Evolutionary conservation across 495 filamentous ascomycete genomes (phyloP), one percentile per base, ranked within the genome.

Genomic region (Xylaria longipes): DNA sequence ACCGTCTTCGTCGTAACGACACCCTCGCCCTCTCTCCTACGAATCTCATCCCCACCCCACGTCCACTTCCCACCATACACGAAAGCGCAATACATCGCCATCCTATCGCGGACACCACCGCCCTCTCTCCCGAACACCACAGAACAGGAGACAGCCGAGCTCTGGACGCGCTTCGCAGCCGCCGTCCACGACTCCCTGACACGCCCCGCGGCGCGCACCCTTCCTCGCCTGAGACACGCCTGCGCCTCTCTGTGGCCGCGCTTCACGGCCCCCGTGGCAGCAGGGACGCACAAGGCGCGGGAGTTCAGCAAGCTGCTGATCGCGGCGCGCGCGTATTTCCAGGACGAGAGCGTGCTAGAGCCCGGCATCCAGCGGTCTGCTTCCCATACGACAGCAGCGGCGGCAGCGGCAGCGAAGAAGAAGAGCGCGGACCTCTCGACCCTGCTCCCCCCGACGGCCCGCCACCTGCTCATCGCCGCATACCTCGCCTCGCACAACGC

Each of bases 401-500:
- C 70, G 17, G 69, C 68, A 33, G 27, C n/a, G 8, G 57, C 25
- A 9, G 31, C 56, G 50, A 69, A 67, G 45, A 71, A 62, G 65
- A 71, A 65, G 29, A 68, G 73, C 46, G 66, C 60, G 4, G 80
- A 80, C 72, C 76, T 82, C 1, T 80, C 85, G 1, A 37, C 77
- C 72, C 85, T 87, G 35, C 86, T 98, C 31, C 93, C 95, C 14
- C 92, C 93, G 73, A 94, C 93, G 76, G 91, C 96, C 27, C 91
- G 93, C 57, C 84, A 94, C 48, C 88, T 98, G 69, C 87, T 99
- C 17, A 87, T 95, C 46, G 92, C 94, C 61, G 90, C 95, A 27
- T 99, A 97, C 81, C 89, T 99, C 5, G 93, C 95, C 71, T 97
- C 94, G 5, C 93, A 95, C 83, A 98, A 93, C 76, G 90, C 93